Percentiles rank a stretch among this genome's conserved stretches.
Conservation (phyloP, 345 rosid genomes). For the Bruguiera parviflora region DNA sequence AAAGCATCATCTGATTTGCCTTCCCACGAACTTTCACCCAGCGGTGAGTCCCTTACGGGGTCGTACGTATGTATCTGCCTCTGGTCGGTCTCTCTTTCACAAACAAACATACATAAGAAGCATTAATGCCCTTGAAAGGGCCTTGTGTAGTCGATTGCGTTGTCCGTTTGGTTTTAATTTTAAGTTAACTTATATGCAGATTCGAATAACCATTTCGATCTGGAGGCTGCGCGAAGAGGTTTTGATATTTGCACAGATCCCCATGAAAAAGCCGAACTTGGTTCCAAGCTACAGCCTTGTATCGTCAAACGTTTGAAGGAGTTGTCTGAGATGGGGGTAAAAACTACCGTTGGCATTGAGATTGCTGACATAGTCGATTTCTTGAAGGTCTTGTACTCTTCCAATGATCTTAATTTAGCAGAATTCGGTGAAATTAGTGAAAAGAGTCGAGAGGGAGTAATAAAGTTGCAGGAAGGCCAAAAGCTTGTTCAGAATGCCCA, state of each 20-base stretch:
- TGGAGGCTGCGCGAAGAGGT: neutral
- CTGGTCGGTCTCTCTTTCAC: no score
- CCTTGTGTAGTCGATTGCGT: no score
- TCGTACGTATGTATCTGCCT: no score
- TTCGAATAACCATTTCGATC: neutral
- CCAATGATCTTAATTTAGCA: neutral
- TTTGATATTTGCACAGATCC: neutral
- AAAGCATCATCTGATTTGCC: no score
- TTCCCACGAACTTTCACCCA: no score
- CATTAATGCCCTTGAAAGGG: no score
- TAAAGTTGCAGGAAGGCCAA: slow-evolving; percentile 7
- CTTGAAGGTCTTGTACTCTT: neutral
- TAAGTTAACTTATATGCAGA: no score
- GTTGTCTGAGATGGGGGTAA: slow-evolving; percentile 1
- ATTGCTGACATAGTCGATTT: slow-evolving; percentile 3
- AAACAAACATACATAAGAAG: no score
- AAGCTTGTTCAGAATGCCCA: neutral
- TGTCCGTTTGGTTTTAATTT: no score
- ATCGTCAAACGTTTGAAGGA: slow-evolving; percentile 4
- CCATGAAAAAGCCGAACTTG: neutral
- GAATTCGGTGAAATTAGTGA: slow-evolving; percentile 3
- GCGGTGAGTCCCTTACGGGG: no score
- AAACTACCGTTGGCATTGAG: neutral
- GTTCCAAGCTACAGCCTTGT: neutral
- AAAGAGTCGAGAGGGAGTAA: slow-evolving; percentile 9